Percentiles rank a stretch among this genome's conserved stretches.
These are phyloP conservation scores for Areca catechu DNA, from an alignment of 176 grass and related monocot genomes.

Conservation along the genomic window DNA sequence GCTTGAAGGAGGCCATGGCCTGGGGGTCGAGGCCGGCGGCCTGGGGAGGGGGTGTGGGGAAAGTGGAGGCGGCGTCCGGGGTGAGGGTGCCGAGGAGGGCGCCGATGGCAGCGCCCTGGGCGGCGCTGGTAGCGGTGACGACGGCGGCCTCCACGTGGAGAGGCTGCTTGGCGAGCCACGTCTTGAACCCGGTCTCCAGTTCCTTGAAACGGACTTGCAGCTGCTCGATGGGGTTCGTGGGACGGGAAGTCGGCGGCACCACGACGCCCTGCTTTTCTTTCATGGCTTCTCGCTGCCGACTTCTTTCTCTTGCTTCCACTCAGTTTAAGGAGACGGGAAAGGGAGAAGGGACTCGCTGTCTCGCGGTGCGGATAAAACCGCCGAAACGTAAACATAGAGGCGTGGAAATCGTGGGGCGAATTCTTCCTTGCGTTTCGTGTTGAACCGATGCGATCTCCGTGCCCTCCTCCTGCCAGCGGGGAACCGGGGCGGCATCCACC, in stretches of 20 bases:
- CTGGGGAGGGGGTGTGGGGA: slow-evolving; percentile 33
- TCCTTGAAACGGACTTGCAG: slow-evolving; percentile 30
- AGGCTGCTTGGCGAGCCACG: slow-evolving; percentile 70
- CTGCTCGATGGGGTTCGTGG: slow-evolving; percentile 17
- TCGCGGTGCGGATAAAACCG: too few relatives aligned
- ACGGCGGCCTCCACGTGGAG: slow-evolving; percentile 55
- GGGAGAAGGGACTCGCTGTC: too few relatives aligned
- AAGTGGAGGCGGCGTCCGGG: slow-evolving; percentile 23
- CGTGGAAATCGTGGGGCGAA: too few relatives aligned
- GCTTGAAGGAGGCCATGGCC: slow-evolving; percentile 56
- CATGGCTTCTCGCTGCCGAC: slow-evolving; percentile 1
- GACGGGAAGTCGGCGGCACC: background rate
- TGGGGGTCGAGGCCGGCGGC: slow-evolving; percentile 24
- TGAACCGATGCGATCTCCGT: too few relatives aligned
- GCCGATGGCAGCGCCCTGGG: slow-evolving; percentile 51
- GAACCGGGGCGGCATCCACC: too few relatives aligned
- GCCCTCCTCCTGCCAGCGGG: too few relatives aligned
- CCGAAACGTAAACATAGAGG: too few relatives aligned
- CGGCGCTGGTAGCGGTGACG: slow-evolving; percentile 39
- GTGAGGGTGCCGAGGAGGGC: slow-evolving; percentile 50
- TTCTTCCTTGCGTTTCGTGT: too few relatives aligned
- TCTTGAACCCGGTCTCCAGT: slow-evolving; percentile 44
- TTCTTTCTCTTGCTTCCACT: too few relatives aligned
- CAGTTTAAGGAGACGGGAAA: too few relatives aligned
- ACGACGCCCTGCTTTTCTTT: slow-evolving; percentile 2